A percentile compares a stretch with the other conserved stretches of the same genome.
phyloP scores from a whole-genome alignment of 371 early-diverging fungal species.

The Dichotomocladium elegans region DNA sequence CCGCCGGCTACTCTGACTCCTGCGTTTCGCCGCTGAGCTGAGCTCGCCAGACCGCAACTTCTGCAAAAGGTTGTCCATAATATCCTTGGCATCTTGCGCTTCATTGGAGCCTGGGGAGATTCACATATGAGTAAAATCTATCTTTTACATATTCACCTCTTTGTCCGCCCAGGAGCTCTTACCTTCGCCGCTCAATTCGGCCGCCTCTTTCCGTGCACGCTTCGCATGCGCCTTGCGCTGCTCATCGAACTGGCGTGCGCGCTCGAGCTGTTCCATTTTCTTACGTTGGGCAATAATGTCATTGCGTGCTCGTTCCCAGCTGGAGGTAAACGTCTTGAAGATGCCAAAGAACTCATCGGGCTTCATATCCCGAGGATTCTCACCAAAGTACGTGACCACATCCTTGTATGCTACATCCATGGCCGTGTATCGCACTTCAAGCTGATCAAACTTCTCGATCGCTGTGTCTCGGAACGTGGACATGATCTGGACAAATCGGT shows the following conservation, averaged over 20 bases:
- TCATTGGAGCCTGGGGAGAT: conserved; percentile 7
- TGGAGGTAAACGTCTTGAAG: conserved; percentile 76
- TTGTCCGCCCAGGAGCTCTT: no score
- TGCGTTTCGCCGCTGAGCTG: conserved; percentile 50
- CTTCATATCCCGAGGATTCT: conserved; percentile 73
- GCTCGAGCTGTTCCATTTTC: conserved; percentile 36
- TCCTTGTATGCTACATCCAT: conserved; percentile 70
- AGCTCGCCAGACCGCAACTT: conserved; percentile 70
- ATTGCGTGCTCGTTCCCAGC: conserved; percentile 55
- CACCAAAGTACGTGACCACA: conserved; percentile 76
- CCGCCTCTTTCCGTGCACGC: conserved; percentile 16
- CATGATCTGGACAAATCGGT: conserved; percentile 40
- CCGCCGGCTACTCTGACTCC: conserved; percentile 33
- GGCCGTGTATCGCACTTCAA: conserved; percentile 47
- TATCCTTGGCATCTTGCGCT: conserved; percentile 68
- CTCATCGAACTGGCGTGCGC: conserved; percentile 37
- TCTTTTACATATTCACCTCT: no score
- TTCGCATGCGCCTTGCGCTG: conserved; percentile 40
- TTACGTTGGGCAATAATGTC: conserved; percentile 29
- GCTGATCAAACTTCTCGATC: conserved; percentile 41
- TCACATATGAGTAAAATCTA: no score
- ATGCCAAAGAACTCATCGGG: conserved; percentile 90
- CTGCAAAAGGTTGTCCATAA: conserved; percentile 81
- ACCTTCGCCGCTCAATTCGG: conserved; percentile 37
- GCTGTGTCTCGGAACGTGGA: conserved; percentile 50